Base-by-base conservation (phyloP, 1,284 basidiomycete genomes). In the Rhodotorula sp. region DNA sequence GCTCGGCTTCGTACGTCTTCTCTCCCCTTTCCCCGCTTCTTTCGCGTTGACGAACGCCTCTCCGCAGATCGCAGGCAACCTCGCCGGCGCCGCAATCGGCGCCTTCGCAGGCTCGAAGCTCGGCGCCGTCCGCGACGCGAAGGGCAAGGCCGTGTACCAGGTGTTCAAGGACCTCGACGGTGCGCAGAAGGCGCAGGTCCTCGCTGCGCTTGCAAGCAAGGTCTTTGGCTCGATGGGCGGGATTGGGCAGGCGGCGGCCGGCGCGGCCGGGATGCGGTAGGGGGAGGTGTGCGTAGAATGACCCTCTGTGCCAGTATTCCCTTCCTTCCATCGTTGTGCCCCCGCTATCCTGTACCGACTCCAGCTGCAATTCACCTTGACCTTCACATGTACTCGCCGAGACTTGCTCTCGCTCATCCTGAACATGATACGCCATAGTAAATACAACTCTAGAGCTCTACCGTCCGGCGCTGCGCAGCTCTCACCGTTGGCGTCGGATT, bases 71-170 rank as follows among this genome's bases (percentile, higher is more conserved):
- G 84, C 94, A 48, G 93, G 89, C 37, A 97, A 96, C 80, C 79
- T 95, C 4, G 92, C 94, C 7, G 94, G 94, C 5, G 83, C 83
- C 0, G 80, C 83, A 3, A 81, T 83, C 8, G 83, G 83, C 44
- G 91, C 88, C 2, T 87, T 90, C 77, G 91, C 91, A 0, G 94
- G 94, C 0, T 94, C 93, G 79, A 85, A 90, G 27, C 82, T 96
- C 50, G 94, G 94, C 59, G 91, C 92, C 3, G 85, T 97, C 65
- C 85, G 94, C 65, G 94, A 97, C 79, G 94, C 94, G 3, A 96
- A 96, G 83, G 94, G 85, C n/a, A 93, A 92, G 85, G 90, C 89
- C 73, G 93, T 97, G 34, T 92, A 91, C 19, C 85, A 90, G 29
- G 96, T 98, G n/a, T 99, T 99, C 81, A 84, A 94, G 87, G 74